Evolutionary conservation across 2,329 filamentous ascomycete species (phyloP).

Genomic region (Neofusicoccum parvum): DNA sequence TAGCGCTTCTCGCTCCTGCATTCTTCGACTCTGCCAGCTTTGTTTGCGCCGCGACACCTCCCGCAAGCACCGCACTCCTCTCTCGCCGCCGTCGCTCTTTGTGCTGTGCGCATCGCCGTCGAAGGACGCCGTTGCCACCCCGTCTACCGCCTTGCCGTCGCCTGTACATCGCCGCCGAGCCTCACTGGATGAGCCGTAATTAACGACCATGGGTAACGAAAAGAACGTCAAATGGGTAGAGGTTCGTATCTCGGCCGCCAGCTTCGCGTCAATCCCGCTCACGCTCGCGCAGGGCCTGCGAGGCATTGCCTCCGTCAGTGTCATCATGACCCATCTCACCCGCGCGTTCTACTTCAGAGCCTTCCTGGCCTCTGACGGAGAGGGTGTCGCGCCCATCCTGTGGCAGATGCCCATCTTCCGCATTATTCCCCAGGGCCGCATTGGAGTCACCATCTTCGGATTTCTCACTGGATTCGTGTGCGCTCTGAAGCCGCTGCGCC

Average conservation of each 20-base stretch:
- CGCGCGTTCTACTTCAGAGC: conserved; percentile 56
- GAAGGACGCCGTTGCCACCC: neutral
- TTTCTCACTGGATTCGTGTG: conserved; percentile 60
- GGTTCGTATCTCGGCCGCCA: conserved; percentile 30
- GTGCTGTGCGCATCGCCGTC: neutral
- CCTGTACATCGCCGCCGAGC: neutral
- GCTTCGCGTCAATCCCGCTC: neutral
- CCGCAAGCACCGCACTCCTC: neutral
- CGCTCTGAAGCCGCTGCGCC: conserved; percentile 57
- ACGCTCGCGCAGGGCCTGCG: conserved; percentile 48
- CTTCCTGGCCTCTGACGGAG: conserved; percentile 50
- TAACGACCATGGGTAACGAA: conserved; percentile 30
- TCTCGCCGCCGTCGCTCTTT: neutral
- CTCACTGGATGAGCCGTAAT: conserved; percentile 18
- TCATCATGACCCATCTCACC: conserved; percentile 56
- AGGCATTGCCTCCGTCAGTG: conserved; percentile 56
- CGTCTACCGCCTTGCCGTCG: neutral
- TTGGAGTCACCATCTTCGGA: conserved; percentile 59
- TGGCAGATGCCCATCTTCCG: conserved; percentile 57
- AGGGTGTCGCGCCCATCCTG: conserved; percentile 46
- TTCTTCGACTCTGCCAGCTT: neutral
- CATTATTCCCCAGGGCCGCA: conserved; percentile 57
- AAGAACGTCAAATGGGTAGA: conserved; percentile 46
- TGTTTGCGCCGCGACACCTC: neutral
- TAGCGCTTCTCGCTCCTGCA: neutral